Conservation (phyloP, 352 stramenopile genomes). For the Pythium rishiriense region DNA sequence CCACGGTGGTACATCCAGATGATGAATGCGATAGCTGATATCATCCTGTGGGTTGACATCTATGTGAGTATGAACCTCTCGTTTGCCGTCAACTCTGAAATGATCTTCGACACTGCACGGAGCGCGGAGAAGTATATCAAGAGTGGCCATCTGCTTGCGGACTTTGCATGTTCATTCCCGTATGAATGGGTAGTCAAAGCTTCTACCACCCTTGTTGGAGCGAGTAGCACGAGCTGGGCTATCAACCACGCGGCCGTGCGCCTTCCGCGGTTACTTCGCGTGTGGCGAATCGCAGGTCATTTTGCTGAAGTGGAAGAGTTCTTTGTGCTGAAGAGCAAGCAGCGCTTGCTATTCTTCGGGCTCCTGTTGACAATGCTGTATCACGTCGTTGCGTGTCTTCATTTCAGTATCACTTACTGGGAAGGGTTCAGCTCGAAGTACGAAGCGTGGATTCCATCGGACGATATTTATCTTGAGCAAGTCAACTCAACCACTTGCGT, state of each 20-base stretch:
- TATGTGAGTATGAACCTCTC: constrained; percentile 54
- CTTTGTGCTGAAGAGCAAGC: not conserved
- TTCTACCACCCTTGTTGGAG: not conserved
- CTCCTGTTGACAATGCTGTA: constrained; percentile 50
- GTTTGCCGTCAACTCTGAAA: constrained; percentile 17
- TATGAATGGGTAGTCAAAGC: not conserved
- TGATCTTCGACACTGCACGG: not conserved
- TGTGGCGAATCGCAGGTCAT: not conserved
- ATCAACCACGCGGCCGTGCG: not conserved
- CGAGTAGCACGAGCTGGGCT: not conserved
- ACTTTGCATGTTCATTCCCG: not conserved
- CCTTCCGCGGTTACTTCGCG: not conserved
- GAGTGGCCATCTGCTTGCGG: not conserved
- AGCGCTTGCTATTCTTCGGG: constrained; percentile 28
- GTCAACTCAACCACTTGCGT: constrained; percentile 27
- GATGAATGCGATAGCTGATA: constrained; percentile 36
- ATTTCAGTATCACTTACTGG: constrained; percentile 40
- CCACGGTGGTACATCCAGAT: constrained; percentile 33
- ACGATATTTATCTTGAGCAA: constrained; percentile 23
- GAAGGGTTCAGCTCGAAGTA: constrained; percentile 34
- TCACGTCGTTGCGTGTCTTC: constrained; percentile 49
- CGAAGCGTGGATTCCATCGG: constrained; percentile 36
- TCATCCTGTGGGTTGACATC: constrained; percentile 46
- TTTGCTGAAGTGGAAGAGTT: not conserved
- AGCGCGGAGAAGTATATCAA: not conserved